Conservation (phyloP, 768 basidiomycete species). For the Suillus sp. region DNA sequence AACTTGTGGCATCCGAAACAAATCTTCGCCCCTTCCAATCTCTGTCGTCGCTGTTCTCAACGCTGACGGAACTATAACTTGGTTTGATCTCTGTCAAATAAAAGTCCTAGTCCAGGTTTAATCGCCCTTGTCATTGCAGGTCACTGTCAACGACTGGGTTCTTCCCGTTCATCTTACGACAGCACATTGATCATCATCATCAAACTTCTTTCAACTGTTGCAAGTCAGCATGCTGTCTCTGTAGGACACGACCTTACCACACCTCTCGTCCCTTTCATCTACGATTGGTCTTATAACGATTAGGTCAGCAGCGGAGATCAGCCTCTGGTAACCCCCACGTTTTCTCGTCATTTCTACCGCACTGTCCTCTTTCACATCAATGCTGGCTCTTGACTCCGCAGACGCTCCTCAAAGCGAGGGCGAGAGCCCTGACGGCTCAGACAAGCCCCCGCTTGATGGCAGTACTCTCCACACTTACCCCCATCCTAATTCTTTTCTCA, state of each 20-base stretch:
- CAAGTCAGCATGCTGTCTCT: slow-evolving; percentile 39
- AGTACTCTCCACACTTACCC: slow-evolving; percentile 21
- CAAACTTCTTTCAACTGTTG: slow-evolving; percentile 24
- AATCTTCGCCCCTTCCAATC: slow-evolving; percentile 2
- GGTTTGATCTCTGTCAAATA: not conserved
- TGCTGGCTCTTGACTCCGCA: slow-evolving; percentile 49
- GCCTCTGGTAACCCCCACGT: slow-evolving; percentile 13
- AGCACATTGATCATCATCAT: slow-evolving; percentile 12
- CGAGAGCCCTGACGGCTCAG: slow-evolving; percentile 58
- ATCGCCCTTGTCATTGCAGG: slow-evolving; percentile 23
- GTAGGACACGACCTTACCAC: slow-evolving; percentile 30
- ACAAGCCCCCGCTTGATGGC: slow-evolving; percentile 54
- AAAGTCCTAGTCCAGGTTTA: slow-evolving; percentile 15
- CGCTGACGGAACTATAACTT: not conserved
- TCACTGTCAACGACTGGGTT: slow-evolving; percentile 12
- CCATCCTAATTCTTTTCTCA: slow-evolving; percentile 18
- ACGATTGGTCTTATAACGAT: slow-evolving; percentile 16
- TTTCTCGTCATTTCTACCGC: slow-evolving; percentile 19
- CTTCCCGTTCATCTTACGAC: slow-evolving; percentile 11
- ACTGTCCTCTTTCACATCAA: slow-evolving; percentile 28
- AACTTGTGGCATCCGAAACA: not conserved
- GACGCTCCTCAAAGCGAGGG: slow-evolving; percentile 55
- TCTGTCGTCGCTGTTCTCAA: not conserved
- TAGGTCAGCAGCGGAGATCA: slow-evolving; percentile 6
- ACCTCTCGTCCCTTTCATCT: slow-evolving; percentile 1